Conservation (phyloP, 2,329 filamentous ascomycete species). For the Ophiostoma perfectum region DNA sequence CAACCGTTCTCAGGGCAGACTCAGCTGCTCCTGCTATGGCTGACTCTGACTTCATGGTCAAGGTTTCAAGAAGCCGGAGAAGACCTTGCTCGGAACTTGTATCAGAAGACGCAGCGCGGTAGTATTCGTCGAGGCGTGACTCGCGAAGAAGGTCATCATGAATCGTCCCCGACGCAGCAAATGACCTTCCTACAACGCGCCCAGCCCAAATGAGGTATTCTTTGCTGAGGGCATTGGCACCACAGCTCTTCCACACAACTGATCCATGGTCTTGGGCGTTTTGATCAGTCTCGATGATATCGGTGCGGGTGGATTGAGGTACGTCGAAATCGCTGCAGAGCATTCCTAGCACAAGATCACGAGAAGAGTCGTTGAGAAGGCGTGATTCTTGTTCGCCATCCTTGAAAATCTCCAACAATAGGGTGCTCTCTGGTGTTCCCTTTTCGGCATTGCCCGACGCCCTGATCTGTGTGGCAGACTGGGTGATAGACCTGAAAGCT, state of each 20-base stretch:
- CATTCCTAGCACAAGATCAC: conserved; percentile 63
- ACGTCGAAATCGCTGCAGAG: conserved; percentile 70
- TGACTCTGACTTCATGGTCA: conserved; percentile 55
- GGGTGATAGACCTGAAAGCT: conserved; percentile 62
- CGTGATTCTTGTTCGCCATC: conserved; percentile 59
- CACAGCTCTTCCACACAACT: conserved; percentile 71
- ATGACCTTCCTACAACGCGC: conserved; percentile 75
- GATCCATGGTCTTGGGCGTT: conserved; percentile 57
- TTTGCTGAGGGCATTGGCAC: conserved; percentile 55
- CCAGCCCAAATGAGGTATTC: conserved; percentile 82
- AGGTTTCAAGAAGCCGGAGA: conserved; percentile 54
- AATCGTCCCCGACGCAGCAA: conserved; percentile 67
- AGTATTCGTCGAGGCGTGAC: conserved; percentile 47
- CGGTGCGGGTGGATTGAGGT: conserved; percentile 52
- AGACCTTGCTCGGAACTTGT: conserved; percentile 59
- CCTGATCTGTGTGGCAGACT: conserved; percentile 62
- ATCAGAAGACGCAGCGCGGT: conserved; percentile 39
- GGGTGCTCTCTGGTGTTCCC: conserved; percentile 67
- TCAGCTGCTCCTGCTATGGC: conserved; percentile 55
- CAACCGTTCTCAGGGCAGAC: conserved; percentile 51
- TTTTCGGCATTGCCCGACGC: conserved; percentile 63
- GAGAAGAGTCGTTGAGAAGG: conserved; percentile 65
- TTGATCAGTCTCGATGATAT: conserved; percentile 64
- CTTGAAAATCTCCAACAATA: conserved; percentile 73
- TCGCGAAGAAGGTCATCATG: conserved; percentile 56